Conservation (phyloP, 345 rosid species). For the Syzygium aromaticum region DNA sequence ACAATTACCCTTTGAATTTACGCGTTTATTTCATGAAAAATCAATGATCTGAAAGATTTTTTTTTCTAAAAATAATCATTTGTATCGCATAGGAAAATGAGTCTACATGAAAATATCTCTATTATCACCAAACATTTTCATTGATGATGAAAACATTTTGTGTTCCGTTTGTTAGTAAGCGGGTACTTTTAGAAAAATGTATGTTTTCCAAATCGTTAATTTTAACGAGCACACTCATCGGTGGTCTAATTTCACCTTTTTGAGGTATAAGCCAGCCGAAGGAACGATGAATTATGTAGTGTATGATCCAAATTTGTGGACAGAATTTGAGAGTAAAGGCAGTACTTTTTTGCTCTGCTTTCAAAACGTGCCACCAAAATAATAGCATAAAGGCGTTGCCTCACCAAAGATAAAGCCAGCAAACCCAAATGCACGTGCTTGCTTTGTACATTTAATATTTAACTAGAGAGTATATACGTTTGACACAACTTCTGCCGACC, state of each 20-base stretch:
- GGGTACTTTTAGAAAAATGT: not conserved
- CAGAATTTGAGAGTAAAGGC: not conserved
- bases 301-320: not conserved
- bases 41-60: not conserved
- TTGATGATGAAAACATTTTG: not conserved
- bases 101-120: not conserved
- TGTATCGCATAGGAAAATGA: not conserved
- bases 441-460: not conserved
- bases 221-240: not conserved
- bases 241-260: not conserved
- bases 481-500: not conserved
- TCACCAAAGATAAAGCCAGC: not conserved
- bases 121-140: not conserved
- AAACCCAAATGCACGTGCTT: not conserved
- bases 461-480: not conserved
- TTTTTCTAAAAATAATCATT: not conserved
- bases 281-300: not conserved
- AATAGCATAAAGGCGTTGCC: not conserved
- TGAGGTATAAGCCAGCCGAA: not conserved
- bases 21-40: not conserved
- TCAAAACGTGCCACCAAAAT: not conserved
- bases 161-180: fast-evolving
- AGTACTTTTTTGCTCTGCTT: not conserved
- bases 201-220: not conserved
- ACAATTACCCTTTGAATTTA: not conserved